Percentiles rank a stretch among this genome's conserved stretches.
These are phyloP conservation scores for Lipomyces japonicus DNA, from an alignment of 805 yeast species.

Conservation along the genomic window DNA sequence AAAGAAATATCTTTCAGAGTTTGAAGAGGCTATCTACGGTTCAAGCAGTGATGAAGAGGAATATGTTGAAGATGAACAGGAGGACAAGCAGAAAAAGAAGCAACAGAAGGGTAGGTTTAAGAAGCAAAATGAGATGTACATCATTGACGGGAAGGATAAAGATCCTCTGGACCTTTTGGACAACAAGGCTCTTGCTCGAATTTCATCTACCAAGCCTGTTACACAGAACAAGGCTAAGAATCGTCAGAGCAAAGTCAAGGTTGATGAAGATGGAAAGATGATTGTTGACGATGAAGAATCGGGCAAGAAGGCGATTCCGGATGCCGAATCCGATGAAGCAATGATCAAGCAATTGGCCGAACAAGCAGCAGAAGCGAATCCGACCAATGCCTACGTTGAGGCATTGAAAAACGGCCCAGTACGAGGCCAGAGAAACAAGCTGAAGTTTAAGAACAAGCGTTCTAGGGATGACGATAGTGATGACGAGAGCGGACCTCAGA, in stretches of 20 bases:
- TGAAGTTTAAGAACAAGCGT: constrained; percentile 70
- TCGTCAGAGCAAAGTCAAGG: constrained; percentile 37
- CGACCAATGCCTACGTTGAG: constrained; percentile 87
- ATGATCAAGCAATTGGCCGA: constrained; percentile 40
- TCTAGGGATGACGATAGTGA: constrained; percentile 52
- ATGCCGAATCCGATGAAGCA: constrained; percentile 47
- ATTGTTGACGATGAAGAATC: constrained; percentile 49
- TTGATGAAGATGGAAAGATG: constrained; percentile 62
- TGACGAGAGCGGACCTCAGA: constrained; percentile 32
- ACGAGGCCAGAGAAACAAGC: constrained; percentile 86
- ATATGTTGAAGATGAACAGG: constrained; percentile 48
- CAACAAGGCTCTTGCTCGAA: constrained; percentile 75
- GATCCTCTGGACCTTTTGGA: constrained; percentile 86
- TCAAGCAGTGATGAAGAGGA: constrained; percentile 58
- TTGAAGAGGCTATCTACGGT: constrained; percentile 87
- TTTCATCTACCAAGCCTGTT: constrained; percentile 77
- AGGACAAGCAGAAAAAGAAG: constrained; percentile 24
- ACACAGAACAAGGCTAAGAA: constrained; percentile 39
- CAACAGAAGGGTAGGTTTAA: neutral
- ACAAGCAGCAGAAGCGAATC: constrained; percentile 42
- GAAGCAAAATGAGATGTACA: constrained; percentile 49
- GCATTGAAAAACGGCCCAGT: constrained; percentile 92
- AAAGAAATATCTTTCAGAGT: constrained; percentile 72
- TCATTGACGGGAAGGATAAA: constrained; percentile 53
- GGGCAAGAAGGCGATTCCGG: constrained; percentile 29